Conservation (phyloP, 306 rosid genomes). For the Ochetophila trinervis region DNA sequence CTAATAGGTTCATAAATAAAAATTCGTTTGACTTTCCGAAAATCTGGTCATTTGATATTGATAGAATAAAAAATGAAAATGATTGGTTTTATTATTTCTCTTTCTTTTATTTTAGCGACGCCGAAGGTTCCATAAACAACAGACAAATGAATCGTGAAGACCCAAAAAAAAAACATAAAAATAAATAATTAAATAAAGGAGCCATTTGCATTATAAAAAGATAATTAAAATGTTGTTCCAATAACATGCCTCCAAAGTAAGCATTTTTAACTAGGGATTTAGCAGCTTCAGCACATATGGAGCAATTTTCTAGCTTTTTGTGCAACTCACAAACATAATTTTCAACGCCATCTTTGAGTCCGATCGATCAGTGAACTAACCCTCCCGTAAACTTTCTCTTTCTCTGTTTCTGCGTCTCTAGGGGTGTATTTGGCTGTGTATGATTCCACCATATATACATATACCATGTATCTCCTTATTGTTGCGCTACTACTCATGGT, state of each 20-base stretch:
- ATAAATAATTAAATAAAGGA: no score
- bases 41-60: no score
- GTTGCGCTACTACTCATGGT: slow-evolving; percentile 4
- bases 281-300: slow-evolving; percentile 6
- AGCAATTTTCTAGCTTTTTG: not conserved
- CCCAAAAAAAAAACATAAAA: no score
- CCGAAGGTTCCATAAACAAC: no score
- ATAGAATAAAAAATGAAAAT: no score
- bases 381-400: not conserved
- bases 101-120: no score
- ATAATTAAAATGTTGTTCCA: no score
- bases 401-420: not conserved
- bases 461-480: slow-evolving; percentile 25
- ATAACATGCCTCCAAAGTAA: not conserved
- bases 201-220: no score
- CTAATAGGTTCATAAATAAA: no score
- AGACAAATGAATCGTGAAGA: no score
- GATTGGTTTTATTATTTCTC: no score
- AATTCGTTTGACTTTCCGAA: no score
- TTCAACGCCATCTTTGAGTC: not conserved
- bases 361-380: not conserved
- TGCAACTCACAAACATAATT: not conserved
- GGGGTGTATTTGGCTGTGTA: not conserved
- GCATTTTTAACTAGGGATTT: not conserved
- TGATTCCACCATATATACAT: not conserved